Base-by-base conservation (phyloP, 495 filamentous ascomycete species). In the Alectoria sarmentosa region DNA sequence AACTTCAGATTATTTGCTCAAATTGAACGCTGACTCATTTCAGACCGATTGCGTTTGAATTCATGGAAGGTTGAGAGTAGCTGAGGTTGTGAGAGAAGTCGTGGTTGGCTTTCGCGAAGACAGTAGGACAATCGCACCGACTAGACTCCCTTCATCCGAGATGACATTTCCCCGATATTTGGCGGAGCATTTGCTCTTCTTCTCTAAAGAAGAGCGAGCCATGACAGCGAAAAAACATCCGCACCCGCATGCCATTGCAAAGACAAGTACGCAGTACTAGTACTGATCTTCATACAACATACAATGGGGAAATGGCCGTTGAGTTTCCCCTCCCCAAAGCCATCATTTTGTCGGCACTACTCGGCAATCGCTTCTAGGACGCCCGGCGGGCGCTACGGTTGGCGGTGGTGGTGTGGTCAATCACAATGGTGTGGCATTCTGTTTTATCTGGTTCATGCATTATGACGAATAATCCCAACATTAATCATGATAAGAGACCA, bases 71-170 rank as follows among this genome's bases (percentile, higher is more conserved):
- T 34, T 34, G 52, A 34, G 28, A 36, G 8, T 3, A 21, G 52
- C 28, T 32, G 26, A 36, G 34, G 3, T 30, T 52, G 26, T 52
- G 17, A 11, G 26, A 56, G 30, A 63, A 57, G 1, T 63, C 4
- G 38, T 28, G 13, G 38, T 63, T 32, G 37, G 19, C 23, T 57
- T 42, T 7, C 36, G 21, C 34, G 61, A 57, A 13, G 28, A 32
- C n/a, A n/a, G 26, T 44, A 57, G n/a, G 28, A 32, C n/a, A n/a
- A 19, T 44, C 15, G 26, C 42, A 21, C 32, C 36, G 37, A 56
- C 62, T 58, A 26, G 52, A 64, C n/a, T 64, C 62, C 62, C 37
- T 64, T 64, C 52, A 64, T 36, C 58, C 66, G 56, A 63, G 52
- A 17, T 41, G 56, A 21, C 56, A 34, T 34, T 21, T 34, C 6